Evolutionary conservation across 2,329 filamentous ascomycete genomes (phyloP), one percentile per base, ranked within the genome.

Genomic region (Neurospora crassa): DNA sequence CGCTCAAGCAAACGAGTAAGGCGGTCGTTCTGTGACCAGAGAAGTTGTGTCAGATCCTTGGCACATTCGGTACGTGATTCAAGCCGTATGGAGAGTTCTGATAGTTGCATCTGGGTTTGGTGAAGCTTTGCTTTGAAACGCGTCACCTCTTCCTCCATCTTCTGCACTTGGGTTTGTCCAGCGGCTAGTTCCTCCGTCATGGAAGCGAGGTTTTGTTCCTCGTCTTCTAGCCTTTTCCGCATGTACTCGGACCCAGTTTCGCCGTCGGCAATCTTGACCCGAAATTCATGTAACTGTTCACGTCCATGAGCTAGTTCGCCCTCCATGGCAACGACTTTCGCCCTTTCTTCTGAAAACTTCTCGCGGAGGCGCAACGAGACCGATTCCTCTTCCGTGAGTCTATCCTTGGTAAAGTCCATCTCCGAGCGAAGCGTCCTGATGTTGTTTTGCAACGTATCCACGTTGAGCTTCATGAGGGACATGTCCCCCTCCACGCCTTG

Each of bases 21-120:
- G 34, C 93, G 90, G 75, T 96, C 92, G 73, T 96, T 94, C 73
- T 97, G 92, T 1, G 89, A 86, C 79, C 93, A 96, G 4, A 97
- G 84, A 71, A 90, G 89, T 77, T 94, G 91, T 1, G 94, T 96
- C 14, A 98, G 84, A 74, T 97, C 93, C 78, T 92, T 93, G 5
- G 93, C 90, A 73, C 90, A 90, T 69, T 85, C 84, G 53, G 91
- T 91, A 67, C 93, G 91, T 67, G 88, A 85, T 63, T 93, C 89
- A 67, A 93, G 88, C 69, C 90, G 88, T 34, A 82, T 82, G 18
- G 83, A 83, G 18, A 90, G 78, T 2, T 81, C 79, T 8, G 85
- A 81, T 20, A 89, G 80, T 74, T 85, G 86, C 67, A 81, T 79
- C 73, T 90, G 86, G 2, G 87, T 80, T 4, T 81, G 81, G 41